Base-by-base conservation (phyloP, 148 eudicot genomes). In the Diospyros kaki region DNA sequence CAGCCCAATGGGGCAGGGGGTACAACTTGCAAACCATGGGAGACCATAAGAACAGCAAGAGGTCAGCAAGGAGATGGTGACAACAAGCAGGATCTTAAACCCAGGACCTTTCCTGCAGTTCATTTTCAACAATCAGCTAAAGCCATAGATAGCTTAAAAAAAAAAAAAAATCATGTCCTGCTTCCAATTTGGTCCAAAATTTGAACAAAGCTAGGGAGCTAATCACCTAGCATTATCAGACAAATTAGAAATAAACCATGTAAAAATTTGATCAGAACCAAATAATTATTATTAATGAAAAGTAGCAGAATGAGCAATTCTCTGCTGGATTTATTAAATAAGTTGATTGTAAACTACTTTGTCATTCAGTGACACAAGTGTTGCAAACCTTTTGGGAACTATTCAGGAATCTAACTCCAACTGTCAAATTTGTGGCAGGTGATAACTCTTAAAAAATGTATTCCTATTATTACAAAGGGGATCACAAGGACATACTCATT, bases 11-110 rank as follows among this genome's bases (percentile, higher is more conserved):
- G 96, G 93, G 74, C 97, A 91, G 4, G 90, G 93, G 15, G 79
- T 87, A 79, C 97, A 91, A 15, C 12, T 61, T 15, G 83, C 87
- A 0, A 87, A 44, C 91, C 91, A 91, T 43, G 97, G 93, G 52
- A 91, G 86, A 50, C 90, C 89, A 66, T 72, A 91, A 1, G 90
- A 75, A 71, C 88, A 89, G 69, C 87, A 86, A 42, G 97, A 84
- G 28, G 97, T 86, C 65, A 91, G 62, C 38, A 89, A 74, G 45
- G 97, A 87, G 64, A 91, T 66, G 39, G 6, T 28, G 63, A 81
- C 75, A 6, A 89, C 96, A 9, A 89, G 86, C 64, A 84, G 61
- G 17, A 89, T 66, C 76, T 84, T 89, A 66, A 77, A 87, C 43
- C 58, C 55, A 1, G 87, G 96, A 52, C 97, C 94, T 75, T 72